phyloP scores from a whole-genome alignment of 352 stramenopile species.

The Pythium plurisporium region DNA sequence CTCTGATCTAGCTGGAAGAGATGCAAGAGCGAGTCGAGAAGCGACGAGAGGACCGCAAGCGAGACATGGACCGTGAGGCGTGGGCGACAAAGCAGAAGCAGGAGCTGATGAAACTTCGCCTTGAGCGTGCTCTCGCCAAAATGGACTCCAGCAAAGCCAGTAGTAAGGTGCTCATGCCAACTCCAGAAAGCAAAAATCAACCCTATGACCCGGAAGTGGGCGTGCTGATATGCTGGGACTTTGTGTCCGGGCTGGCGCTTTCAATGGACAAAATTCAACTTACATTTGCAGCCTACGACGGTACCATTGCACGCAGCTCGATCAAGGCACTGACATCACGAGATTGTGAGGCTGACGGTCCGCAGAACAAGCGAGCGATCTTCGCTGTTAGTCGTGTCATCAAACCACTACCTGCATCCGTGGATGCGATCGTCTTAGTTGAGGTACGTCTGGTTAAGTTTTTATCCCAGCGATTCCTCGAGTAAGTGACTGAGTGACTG shows the following conservation, averaged over 20 bases:
- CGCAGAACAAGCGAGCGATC: slow-evolving; percentile 17
- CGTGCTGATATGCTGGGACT: slow-evolving; percentile 32
- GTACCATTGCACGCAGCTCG: slow-evolving; percentile 17
- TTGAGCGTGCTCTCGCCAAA: slow-evolving; percentile 28
- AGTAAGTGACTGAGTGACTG: too few relatives aligned
- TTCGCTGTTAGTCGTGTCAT: slow-evolving; percentile 17
- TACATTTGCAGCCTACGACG: slow-evolving; percentile 31
- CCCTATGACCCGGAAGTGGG: slow-evolving; percentile 20
- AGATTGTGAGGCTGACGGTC: slow-evolving; percentile 27
- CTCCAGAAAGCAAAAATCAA: background rate
- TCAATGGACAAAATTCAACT: slow-evolving; percentile 17
- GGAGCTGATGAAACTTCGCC: slow-evolving; percentile 26
- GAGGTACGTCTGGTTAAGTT: slow-evolving; percentile 17
- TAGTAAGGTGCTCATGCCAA: background rate
- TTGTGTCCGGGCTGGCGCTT: slow-evolving; percentile 9
- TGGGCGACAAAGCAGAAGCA: slow-evolving; percentile 29
- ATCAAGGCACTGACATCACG: slow-evolving; percentile 22
- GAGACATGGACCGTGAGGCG: slow-evolving; percentile 19
- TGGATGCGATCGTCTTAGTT: slow-evolving; percentile 8
- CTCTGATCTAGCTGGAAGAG: slow-evolving; percentile 25
- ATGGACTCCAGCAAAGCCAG: background rate
- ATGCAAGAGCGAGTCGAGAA: slow-evolving; percentile 26
- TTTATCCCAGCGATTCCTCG: too few relatives aligned
- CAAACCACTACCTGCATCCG: slow-evolving; percentile 17
- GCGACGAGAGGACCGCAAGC: slow-evolving; percentile 24